Conservation (phyloP, 805 yeast genomes). For the Pichia membranifaciens region DNA sequence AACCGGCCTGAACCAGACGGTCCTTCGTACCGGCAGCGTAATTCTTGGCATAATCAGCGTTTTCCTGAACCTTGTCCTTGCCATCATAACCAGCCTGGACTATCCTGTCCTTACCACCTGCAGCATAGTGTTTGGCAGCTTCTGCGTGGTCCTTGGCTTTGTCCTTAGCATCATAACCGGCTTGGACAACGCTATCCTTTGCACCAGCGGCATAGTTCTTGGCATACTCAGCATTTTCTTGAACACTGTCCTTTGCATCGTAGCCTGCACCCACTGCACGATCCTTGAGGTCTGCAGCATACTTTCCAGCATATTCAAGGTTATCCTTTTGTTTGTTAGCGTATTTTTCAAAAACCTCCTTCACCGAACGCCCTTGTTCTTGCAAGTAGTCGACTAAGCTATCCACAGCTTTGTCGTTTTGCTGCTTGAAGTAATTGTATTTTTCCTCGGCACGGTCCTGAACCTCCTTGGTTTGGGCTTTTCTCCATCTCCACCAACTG, state of each 20-base stretch:
- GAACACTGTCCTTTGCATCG: neutral
- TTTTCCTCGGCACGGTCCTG: slow-evolving; percentile 24
- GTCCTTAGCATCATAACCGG: neutral
- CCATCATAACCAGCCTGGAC: neutral
- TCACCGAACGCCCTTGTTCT: neutral
- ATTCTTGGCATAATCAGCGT: neutral
- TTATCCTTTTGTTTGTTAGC: neutral
- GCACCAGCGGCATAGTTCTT: slow-evolving; percentile 1
- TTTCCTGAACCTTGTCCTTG: neutral
- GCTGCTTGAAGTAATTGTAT: slow-evolving; percentile 17
- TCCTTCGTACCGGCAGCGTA: neutral
- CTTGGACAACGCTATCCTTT: neutral
- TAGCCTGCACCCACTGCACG: neutral
- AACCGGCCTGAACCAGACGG: neutral
- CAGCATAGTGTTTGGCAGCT: neutral
- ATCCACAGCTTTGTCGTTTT: slow-evolving; percentile 19
- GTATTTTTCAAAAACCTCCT: neutral
- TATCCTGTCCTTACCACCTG: neutral
- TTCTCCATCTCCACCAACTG: slow-evolving; percentile 27
- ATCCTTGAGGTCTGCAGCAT: neutral
- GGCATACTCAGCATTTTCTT: slow-evolving; percentile 2
- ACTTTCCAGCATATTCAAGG: neutral
- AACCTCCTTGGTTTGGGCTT: slow-evolving; percentile 25
- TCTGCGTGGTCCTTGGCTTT: slow-evolving; percentile 4
- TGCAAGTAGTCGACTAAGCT: slow-evolving; percentile 13